Evolutionary conservation across 2,329 filamentous ascomycete species (phyloP).

Genomic region (Venturiaceae sp.): DNA sequence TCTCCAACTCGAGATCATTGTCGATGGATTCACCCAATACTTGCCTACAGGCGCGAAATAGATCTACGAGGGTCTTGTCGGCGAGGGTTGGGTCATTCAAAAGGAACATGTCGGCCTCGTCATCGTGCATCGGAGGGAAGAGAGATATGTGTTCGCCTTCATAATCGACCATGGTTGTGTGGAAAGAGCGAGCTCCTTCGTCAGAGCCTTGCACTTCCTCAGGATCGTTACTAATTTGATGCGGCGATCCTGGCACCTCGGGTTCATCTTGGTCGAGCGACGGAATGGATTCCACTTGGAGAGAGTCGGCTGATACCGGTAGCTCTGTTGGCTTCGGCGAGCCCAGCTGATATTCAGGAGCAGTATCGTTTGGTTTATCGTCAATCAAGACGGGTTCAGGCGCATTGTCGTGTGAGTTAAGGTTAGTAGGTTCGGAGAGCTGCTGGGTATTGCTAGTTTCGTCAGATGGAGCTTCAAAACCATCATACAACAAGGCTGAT

Average conservation of each 20-base stretch:
- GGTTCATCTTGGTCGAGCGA: background rate
- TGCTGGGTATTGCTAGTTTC: background rate
- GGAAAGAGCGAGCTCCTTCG: conserved; percentile 13
- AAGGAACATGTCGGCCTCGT: conserved; percentile 46
- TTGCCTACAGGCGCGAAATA: conserved; percentile 47
- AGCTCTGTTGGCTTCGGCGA: background rate
- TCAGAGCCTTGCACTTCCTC: conserved; percentile 4
- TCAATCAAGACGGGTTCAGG: background rate
- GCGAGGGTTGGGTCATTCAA: conserved; percentile 45
- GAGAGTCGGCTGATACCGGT: background rate
- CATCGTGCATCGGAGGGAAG: conserved; percentile 42
- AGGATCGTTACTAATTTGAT: background rate
- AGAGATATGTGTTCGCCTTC: conserved; percentile 46
- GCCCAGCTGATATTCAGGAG: background rate
- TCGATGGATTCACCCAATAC: conserved; percentile 46
- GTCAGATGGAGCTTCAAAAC: background rate
- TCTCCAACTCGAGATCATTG: conserved; percentile 46
- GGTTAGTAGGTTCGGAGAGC: background rate
- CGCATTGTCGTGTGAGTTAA: background rate
- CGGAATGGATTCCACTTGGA: background rate
- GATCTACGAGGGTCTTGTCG: conserved; percentile 40
- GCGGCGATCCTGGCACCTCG: background rate
- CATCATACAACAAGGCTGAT: background rate
- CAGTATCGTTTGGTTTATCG: background rate
- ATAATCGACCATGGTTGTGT: conserved; percentile 46